A percentile compares a stretch with the other conserved stretches of the same genome.
Evolutionary conservation across 371 early-diverging fungal genomes (phyloP).

Genomic region (Smittium culicis): DNA sequence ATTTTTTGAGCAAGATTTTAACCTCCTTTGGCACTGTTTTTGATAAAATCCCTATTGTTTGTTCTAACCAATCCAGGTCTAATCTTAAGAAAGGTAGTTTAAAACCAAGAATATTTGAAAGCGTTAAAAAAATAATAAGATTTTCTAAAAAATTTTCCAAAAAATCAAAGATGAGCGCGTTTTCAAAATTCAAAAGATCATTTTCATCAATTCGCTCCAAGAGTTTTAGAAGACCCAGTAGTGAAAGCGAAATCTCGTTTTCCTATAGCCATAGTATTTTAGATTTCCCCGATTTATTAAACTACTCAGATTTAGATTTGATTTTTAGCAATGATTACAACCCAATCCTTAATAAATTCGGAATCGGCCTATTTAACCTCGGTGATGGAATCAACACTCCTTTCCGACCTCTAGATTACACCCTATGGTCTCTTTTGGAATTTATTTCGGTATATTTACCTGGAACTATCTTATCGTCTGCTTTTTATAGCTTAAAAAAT

Average conservation of each 20-base stretch:
- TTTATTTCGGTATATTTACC: conserved; percentile 1
- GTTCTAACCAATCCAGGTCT: not conserved
- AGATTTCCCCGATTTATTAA: not conserved
- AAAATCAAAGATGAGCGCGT: not conserved
- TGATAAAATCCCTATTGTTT: not conserved
- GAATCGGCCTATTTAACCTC: not conserved
- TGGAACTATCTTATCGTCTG: not conserved
- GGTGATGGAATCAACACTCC: conserved; percentile 9
- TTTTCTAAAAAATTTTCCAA: not conserved
- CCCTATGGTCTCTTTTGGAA: conserved; percentile 8
- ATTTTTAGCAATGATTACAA: conserved; percentile 1
- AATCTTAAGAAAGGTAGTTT: not conserved
- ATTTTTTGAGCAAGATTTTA: not conserved
- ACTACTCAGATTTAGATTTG: not conserved
- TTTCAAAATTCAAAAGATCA: not conserved
- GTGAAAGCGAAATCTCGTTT: not conserved
- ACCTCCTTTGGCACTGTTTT: not conserved
- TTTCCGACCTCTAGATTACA: conserved; percentile 8
- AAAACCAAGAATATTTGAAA: not conserved
- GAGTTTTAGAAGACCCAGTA: not conserved
- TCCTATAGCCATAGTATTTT: not conserved
- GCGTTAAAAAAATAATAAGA: not conserved
- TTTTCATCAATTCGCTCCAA: not conserved
- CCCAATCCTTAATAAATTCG: not conserved
- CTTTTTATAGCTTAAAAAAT: not conserved